phyloP scores from a whole-genome alignment of 2,329 filamentous ascomycete genomes.

The Colletotrichum acutatum region DNA sequence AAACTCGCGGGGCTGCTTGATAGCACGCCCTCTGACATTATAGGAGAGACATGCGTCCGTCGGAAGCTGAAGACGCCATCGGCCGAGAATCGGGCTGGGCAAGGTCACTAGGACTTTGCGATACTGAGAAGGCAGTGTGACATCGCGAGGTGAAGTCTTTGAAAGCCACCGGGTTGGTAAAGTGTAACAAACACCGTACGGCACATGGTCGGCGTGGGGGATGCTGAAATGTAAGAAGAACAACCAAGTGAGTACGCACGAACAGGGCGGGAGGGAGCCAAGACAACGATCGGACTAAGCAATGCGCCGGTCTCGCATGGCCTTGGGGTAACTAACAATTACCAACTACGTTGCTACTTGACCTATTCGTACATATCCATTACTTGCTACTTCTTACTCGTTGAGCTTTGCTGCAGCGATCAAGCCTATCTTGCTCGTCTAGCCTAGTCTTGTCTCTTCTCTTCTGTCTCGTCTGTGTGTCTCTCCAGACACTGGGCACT shows the following conservation, averaged over 20 bases:
- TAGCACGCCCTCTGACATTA: background rate
- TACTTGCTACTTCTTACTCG: background rate
- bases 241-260: background rate
- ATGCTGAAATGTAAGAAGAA: background rate
- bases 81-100: conserved; percentile 25
- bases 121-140: background rate
- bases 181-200: no score
- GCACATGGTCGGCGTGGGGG: background rate
- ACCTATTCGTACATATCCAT: background rate
- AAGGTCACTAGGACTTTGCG: background rate
- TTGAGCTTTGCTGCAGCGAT: background rate
- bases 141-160: background rate
- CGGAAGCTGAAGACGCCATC: conserved; percentile 15
- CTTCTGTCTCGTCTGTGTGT: conserved; percentile 4
- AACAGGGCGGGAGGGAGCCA: background rate
- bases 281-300: conserved; percentile 9
- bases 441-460: background rate
- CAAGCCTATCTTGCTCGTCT: conserved; percentile 12
- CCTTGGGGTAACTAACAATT: background rate
- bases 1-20: background rate
- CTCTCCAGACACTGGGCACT: background rate
- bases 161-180: background rate
- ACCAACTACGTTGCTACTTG: background rate
- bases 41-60: conserved; percentile 19
- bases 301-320: conserved; percentile 10